phyloP scores from a whole-genome alignment of 2,329 filamentous ascomycete species.

The Phialophora verrucosa region DNA sequence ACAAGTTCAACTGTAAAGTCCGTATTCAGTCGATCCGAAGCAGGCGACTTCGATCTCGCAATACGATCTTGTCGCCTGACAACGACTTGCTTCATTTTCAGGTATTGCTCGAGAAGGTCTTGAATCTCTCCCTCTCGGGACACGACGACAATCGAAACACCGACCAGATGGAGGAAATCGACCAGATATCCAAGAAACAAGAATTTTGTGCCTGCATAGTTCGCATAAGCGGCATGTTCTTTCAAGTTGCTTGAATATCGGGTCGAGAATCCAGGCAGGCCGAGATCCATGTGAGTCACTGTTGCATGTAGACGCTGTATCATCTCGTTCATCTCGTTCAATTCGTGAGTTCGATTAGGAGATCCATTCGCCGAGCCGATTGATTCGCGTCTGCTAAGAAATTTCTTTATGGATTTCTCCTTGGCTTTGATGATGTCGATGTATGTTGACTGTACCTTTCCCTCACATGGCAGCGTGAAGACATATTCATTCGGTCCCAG shows the following conservation, averaged over 20 bases:
- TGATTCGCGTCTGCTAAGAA: constrained; percentile 36
- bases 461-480: constrained; percentile 38
- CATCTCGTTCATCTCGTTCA: constrained; percentile 45
- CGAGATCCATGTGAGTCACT: constrained; percentile 53
- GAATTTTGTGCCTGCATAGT: constrained; percentile 56
- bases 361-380: constrained; percentile 34
- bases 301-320: constrained; percentile 50
- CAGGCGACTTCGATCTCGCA: constrained; percentile 38
- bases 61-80: constrained; percentile 37
- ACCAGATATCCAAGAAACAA: constrained; percentile 52
- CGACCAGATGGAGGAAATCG: constrained; percentile 44
- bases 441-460: constrained; percentile 39
- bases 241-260: constrained; percentile 44
- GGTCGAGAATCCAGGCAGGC: constrained; percentile 48
- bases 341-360: constrained; percentile 34
- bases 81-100: constrained; percentile 49
- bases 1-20: constrained; percentile 46
- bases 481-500: constrained; percentile 37
- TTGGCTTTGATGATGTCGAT: constrained; percentile 37
- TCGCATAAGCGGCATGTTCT: constrained; percentile 52
- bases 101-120: constrained; percentile 50
- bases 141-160: constrained; percentile 50
- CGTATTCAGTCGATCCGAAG: constrained; percentile 15
- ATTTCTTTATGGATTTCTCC: constrained; percentile 37
- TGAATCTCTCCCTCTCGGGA: constrained; percentile 46